Conservation (phyloP, 306 rosid species). For the Cicer arietinum region DNA sequence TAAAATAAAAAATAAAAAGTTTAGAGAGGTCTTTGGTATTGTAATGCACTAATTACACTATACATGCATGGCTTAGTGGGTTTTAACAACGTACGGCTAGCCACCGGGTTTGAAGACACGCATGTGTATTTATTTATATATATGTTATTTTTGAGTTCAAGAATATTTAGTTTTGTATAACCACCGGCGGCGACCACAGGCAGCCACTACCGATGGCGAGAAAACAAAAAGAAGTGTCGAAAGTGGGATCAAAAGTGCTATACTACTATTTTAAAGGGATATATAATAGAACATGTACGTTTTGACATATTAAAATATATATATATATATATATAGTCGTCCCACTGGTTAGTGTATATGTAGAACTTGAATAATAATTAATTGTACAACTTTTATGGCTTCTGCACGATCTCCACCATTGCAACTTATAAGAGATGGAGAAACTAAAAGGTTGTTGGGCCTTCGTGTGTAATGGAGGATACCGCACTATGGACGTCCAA, state of each 20-base stretch:
- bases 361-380: background rate
- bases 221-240: background rate
- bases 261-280: background rate
- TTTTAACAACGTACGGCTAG: background rate
- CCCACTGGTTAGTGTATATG: background rate
- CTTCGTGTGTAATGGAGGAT: no score
- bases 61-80: background rate
- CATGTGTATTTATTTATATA: no score
- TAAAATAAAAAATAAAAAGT: no score
- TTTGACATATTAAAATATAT: background rate
- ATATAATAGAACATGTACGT: background rate
- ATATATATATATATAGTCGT: background rate
- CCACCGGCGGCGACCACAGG: background rate
- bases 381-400: background rate
- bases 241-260: background rate
- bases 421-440: background rate
- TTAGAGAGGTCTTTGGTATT: no score
- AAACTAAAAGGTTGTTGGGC: background rate
- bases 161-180: background rate
- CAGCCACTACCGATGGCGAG: background rate
- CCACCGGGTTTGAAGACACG: conserved; percentile 8
- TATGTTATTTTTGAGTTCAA: background rate
- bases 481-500: background rate
- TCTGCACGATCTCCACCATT: background rate
- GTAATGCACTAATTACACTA: no score